phyloP scores from a whole-genome alignment of 2,329 filamentous ascomycete species.

The Annulohypoxylon truncatum region DNA sequence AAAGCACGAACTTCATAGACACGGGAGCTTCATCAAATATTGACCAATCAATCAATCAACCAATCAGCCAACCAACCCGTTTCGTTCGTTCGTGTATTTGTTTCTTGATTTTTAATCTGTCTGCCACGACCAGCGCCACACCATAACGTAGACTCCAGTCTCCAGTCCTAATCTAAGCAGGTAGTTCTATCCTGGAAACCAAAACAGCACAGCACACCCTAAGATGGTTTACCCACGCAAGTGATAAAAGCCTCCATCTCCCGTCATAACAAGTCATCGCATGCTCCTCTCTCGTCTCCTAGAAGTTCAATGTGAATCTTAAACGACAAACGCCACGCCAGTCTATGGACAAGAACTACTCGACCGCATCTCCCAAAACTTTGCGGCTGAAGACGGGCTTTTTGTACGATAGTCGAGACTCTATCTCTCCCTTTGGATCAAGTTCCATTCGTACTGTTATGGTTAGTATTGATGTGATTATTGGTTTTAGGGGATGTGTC shows the following conservation, averaged over 20 bases:
- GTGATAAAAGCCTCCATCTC: not conserved
- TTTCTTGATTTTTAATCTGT: not conserved
- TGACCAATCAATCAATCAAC: not conserved
- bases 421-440: conserved; percentile 69
- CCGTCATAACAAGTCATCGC: not conserved
- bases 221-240: not conserved
- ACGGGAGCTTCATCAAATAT: not conserved
- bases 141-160: not conserved
- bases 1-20: not conserved
- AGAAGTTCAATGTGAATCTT: not conserved
- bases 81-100: not conserved
- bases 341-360: conserved; percentile 40
- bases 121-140: conserved; percentile 12
- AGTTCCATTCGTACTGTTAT: conserved; percentile 70
- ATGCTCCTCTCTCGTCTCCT: not conserved
- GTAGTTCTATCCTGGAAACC: conserved; percentile 31
- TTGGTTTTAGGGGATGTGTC: not conserved
- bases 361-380: conserved; percentile 30
- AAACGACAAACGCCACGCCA: conserved; percentile 10
- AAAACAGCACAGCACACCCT: not conserved
- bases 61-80: conserved; percentile 8
- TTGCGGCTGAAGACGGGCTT: conserved; percentile 15
- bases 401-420: conserved; percentile 48
- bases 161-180: conserved; percentile 5
- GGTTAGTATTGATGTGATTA: conserved; percentile 28